Base-by-base conservation (phyloP, 768 basidiomycete genomes). In the Suillus fuscotomentosus region DNA sequence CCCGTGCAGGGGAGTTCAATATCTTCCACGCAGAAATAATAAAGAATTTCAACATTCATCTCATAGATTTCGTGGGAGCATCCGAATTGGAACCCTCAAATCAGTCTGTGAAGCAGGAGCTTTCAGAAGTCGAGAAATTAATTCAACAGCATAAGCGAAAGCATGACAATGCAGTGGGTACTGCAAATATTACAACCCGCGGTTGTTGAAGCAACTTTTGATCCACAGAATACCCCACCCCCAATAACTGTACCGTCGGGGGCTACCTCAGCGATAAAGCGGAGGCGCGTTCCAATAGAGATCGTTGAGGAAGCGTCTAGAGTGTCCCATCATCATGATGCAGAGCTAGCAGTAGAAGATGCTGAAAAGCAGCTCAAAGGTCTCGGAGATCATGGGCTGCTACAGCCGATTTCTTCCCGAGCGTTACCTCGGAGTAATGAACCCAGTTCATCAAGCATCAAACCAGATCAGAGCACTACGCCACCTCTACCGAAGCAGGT, bases 71-170 rank as follows among this genome's bases (percentile, higher is more conserved):
- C 36, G 72, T 79, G 39, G 77, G 80, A 15, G 86, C 88, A 2
- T 74, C 89, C 24, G 76, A 77, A 45, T 70, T 90, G 0, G 93
- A 95, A 63, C 86, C 91, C 3, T 67, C 78, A 0, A 94, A 95
- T 69, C 77, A 76, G 6, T 77, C 86, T 5, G 84, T 90, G 0
- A 85, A 83, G 71, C 78, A 83, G 20, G 93, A 95, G 73, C 74
- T 93, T 55, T 75, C 73, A 9, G 86, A 82, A 31, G 76, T 91
- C 1, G 76, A 77, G 0, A 75, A 78, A 39, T 59, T 80, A n/a
- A 68, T 81, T 3, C 73, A 80, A 24, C 66, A 66, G 57, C 64
- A 51, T 48, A 62, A 76, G 73, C 64, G 48, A 73, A 69, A 79
- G 78, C 64, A 68, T 68, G 66, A 60, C 41, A 83, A 78, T 70